Conservation (phyloP, 2,329 filamentous ascomycete species). For the Sporothrix inflata region DNA sequence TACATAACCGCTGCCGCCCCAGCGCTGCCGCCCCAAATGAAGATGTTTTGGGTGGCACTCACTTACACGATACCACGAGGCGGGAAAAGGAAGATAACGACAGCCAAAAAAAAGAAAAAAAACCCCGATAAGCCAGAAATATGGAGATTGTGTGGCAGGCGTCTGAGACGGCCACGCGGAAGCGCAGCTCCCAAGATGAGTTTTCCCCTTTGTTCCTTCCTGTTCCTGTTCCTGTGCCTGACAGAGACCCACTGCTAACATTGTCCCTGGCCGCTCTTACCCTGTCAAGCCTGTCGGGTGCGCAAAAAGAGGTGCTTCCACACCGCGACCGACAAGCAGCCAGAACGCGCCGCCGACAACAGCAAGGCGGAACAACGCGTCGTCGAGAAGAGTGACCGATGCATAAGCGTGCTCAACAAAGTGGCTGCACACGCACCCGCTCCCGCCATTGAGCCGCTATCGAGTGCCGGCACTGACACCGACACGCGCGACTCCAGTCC, state of each 20-base stretch:
- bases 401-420: not conserved
- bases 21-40: constrained; percentile 15
- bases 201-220: not conserved
- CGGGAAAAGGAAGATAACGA: too few species aligned
- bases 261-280: not conserved
- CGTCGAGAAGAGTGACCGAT: not conserved
- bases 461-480: not conserved
- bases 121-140: not conserved
- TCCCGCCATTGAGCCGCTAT: not conserved
- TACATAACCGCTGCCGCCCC: constrained; percentile 21
- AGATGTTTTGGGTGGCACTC: not conserved
- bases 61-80: not conserved
- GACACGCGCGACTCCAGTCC: constrained; percentile 19
- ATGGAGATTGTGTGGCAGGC: constrained; percentile 26
- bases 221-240: not conserved
- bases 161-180: constrained; percentile 4
- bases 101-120: not conserved
- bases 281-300: constrained; percentile 11
- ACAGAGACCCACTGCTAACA: not conserved
- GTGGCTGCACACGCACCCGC: not conserved
- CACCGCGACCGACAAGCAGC: not conserved
- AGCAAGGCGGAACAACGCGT: not conserved
- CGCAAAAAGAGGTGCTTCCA: constrained; percentile 26
- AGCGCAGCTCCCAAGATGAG: constrained; percentile 22
- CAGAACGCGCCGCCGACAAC: not conserved